Evolutionary conservation across 768 basidiomycete species (phyloP).

Genomic region (Candolleomyces aberdarensis): DNA sequence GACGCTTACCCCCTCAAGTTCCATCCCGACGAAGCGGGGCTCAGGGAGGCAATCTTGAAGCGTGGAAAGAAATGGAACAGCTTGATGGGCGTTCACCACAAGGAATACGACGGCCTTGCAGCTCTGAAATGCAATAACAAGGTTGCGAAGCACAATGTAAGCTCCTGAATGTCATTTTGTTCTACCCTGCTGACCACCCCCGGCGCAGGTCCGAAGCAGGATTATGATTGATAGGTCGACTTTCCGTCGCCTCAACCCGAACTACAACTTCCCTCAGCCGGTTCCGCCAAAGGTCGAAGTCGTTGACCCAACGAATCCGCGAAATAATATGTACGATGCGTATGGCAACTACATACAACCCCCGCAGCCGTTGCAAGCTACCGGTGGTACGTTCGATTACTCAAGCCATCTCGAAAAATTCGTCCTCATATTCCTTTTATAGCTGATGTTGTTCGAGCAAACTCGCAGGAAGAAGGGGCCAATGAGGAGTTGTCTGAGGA

Average conservation of each 20-base stretch:
- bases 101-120: constrained; percentile 53
- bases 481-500: constrained; percentile 44
- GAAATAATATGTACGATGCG: constrained; percentile 7
- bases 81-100: constrained; percentile 54
- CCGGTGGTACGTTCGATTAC: constrained; percentile 3
- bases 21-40: constrained; percentile 40
- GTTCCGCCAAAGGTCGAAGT: constrained; percentile 24
- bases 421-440: background rate
- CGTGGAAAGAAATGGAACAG: constrained; percentile 59
- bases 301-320: background rate
- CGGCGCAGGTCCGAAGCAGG: constrained; percentile 45
- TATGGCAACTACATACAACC: constrained; percentile 20
- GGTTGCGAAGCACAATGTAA: constrained; percentile 49
- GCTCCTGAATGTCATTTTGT: constrained; percentile 8
- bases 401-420: constrained; percentile 5
- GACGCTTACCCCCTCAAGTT: constrained; percentile 53
- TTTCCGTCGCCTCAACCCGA: constrained; percentile 51
- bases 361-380: constrained; percentile 3
- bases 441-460: constrained; percentile 14
- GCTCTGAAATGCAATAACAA: constrained; percentile 33
- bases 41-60: constrained; percentile 36
- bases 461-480: constrained; percentile 18
- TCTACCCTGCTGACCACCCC: background rate
- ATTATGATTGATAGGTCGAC: constrained; percentile 62
- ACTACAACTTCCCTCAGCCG: constrained; percentile 43